These are phyloP conservation scores for Vitis labrusca DNA, from an alignment of 164 flowering plant genomes.

Conservation along the genomic window DNA sequence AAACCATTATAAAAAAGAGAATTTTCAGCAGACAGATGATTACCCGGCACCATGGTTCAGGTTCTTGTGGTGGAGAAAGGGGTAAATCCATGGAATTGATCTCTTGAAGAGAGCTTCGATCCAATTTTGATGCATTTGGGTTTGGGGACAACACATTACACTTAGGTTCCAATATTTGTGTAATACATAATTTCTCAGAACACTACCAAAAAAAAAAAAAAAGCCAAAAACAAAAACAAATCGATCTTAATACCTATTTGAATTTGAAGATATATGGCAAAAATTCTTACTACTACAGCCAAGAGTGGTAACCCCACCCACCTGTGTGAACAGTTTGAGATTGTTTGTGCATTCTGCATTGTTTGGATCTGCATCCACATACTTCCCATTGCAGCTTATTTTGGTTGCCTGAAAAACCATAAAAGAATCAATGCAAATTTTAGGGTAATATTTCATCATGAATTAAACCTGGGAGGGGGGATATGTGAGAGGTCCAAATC, in stretches of 20 bases:
- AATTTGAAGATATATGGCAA: too few relatives aligned
- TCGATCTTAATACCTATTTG: too few relatives aligned
- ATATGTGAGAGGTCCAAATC: not conserved
- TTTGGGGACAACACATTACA: not conserved
- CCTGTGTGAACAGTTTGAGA: constrained; percentile 14
- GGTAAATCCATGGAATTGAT: not conserved
- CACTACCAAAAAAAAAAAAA: too few relatives aligned
- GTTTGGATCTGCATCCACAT: constrained; percentile 20
- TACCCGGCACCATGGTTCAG: not conserved
- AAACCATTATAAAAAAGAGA: not conserved
- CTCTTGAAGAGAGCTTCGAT: not conserved
- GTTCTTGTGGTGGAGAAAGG: not conserved
- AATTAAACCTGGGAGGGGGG: too few relatives aligned
- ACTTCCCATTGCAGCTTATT: constrained; percentile 23
- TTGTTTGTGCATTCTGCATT: constrained; percentile 17
- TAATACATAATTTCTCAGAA: not conserved
- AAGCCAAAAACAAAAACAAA: too few relatives aligned
- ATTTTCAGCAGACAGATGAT: not conserved
- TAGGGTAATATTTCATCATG: too few relatives aligned
- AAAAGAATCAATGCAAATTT: too few relatives aligned
- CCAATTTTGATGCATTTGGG: not conserved
- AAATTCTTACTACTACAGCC: too few relatives aligned
- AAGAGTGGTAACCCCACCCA: not conserved
- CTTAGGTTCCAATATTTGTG: not conserved
- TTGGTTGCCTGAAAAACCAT: constrained; percentile 16